A percentile compares a stretch with the other conserved stretches of the same genome.
These are phyloP conservation scores for Brasenia schreberi DNA, from an alignment of 164 flowering plant genomes.

Conservation along the genomic window DNA sequence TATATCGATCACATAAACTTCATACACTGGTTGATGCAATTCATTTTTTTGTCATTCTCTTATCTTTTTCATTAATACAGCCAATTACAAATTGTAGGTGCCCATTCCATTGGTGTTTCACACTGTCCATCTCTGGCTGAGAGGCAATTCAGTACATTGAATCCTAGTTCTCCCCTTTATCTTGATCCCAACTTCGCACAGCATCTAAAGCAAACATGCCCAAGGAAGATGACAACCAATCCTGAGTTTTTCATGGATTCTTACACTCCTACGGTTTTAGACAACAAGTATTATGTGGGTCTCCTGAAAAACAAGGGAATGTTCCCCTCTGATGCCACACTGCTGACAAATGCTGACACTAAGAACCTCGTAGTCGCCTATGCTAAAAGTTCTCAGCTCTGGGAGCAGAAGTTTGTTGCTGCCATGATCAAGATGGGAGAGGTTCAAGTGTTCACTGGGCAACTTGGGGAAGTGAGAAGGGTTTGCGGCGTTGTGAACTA, in stretches of 20 bases:
- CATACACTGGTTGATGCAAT: not conserved
- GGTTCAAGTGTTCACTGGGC: slow-evolving; percentile 17
- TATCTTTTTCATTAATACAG: not conserved
- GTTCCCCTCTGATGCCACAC: slow-evolving; percentile 20
- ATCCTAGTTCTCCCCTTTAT: slow-evolving; percentile 14
- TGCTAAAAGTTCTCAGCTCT: slow-evolving; percentile 5
- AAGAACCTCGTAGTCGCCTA: slow-evolving; percentile 7
- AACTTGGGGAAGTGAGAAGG: slow-evolving; percentile 18
- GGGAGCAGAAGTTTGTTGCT: slow-evolving; percentile 14
- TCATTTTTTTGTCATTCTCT: not conserved
- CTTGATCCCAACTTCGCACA: slow-evolving; percentile 9
- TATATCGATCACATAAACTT: not conserved
- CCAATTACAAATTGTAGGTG: slow-evolving; percentile 7
- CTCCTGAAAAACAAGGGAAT: slow-evolving; percentile 19
- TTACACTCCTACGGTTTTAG: slow-evolving; percentile 14
- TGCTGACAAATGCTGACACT: slow-evolving; percentile 14
- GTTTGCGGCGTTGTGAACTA: slow-evolving; percentile 14
- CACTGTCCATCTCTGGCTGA: slow-evolving; percentile 14
- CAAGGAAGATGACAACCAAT: not conserved
- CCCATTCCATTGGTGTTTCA: slow-evolving; percentile 20
- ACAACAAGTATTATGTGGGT: slow-evolving; percentile 16
- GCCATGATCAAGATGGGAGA: slow-evolving; percentile 30
- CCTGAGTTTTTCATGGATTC: slow-evolving; percentile 13
- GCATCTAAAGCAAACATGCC: slow-evolving; percentile 10
- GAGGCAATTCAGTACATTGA: slow-evolving; percentile 12